phyloP scores from a whole-genome alignment of 331 rosid species.

The Telfairia occidentalis region DNA sequence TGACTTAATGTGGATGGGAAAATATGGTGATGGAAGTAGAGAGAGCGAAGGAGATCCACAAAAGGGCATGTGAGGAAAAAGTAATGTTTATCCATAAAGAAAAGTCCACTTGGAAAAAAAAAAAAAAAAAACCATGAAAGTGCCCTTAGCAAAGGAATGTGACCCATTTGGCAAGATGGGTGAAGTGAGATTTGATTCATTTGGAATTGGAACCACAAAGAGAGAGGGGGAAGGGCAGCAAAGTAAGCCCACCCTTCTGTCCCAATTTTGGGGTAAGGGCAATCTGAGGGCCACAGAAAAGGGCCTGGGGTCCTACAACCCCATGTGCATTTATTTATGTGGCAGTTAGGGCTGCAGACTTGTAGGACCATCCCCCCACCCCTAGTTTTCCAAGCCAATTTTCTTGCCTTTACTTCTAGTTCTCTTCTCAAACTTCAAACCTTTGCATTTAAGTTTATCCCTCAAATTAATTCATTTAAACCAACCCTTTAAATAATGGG shows the following conservation, averaged over 20 bases:
- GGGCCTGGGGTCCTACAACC: neutral
- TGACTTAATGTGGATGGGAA: neutral
- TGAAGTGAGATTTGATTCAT: slow-evolving; percentile 3
- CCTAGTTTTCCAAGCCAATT: neutral
- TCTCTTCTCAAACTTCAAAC: neutral
- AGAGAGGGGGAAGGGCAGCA: neutral
- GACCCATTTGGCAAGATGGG: neutral
- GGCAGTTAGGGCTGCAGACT: neutral
- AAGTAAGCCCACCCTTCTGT: neutral
- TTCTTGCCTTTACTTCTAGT: neutral
- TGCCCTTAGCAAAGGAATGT: neutral
- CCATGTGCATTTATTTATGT: slow-evolving; percentile 1
- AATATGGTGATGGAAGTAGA: neutral
- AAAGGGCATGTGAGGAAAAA: slow-evolving; percentile 2
- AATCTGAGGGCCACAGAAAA: neutral
- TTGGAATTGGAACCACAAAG: neutral
- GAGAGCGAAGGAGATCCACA: neutral
- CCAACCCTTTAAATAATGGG: neutral
- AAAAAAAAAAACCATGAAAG: neutral
- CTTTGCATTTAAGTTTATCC: neutral
- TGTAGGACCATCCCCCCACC: neutral
- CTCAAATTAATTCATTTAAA: neutral
- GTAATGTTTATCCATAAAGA: slow-evolving; percentile 5
- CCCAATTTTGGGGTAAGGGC: neutral
- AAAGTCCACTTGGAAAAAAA: neutral